phyloP scores from a whole-genome alignment of 1,284 basidiomycete species.

The Crucibulum parvulum region DNA sequence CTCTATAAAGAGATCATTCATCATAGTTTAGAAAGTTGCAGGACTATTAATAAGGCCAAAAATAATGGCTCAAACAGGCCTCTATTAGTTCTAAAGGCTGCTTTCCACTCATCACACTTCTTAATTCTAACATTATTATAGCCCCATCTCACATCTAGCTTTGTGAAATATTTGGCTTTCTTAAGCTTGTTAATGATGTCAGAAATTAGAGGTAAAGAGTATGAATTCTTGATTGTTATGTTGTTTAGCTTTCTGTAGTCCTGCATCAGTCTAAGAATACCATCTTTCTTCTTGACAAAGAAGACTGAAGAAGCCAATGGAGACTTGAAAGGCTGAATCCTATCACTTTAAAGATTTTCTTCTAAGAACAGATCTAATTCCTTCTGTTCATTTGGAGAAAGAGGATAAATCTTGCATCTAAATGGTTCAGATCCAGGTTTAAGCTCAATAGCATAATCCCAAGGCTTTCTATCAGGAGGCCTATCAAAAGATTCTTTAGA shows the following conservation, averaged over 20 bases:
- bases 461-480: not conserved
- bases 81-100: conserved; percentile 1
- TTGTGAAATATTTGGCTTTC: conserved; percentile 7
- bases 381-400: conserved; percentile 28
- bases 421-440: conserved; percentile 12
- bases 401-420: conserved; percentile 27
- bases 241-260: conserved; percentile 45
- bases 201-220: conserved; percentile 41
- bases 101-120: conserved; percentile 17
- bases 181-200: conserved; percentile 15
- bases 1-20: conserved; percentile 4
- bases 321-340: conserved; percentile 27
- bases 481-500: not conserved
- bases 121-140: conserved; percentile 11
- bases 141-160: conserved; percentile 20
- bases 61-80: not conserved
- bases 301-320: conserved; percentile 40
- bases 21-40: conserved; percentile 5
- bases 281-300: conserved; percentile 49
- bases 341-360: conserved; percentile 31
- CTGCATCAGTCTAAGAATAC: conserved; percentile 26
- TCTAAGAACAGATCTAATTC: conserved; percentile 32
- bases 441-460: conserved; percentile 31
- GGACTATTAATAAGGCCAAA: conserved; percentile 8
- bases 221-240: conserved; percentile 39